Percentiles rank a stretch among this genome's conserved stretches.
These are phyloP conservation scores for Tarenaya hassleriana DNA, from an alignment of 345 rosid genomes.

Conservation along the genomic window DNA sequence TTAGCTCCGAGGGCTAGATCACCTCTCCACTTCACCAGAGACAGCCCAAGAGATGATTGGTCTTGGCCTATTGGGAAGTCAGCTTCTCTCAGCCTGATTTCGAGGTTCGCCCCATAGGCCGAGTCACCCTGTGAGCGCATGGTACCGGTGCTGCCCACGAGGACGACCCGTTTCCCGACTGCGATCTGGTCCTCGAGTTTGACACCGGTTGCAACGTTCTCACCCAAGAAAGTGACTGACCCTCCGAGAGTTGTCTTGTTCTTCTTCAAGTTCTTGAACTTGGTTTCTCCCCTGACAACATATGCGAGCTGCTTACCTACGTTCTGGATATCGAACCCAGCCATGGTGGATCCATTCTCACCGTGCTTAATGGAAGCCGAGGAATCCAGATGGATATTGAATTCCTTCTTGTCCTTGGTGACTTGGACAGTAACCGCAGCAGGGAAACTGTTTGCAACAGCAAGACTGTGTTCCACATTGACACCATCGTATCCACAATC, in stretches of 20 bases:
- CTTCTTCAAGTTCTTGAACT: constrained; percentile 48
- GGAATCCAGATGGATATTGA: constrained; percentile 66
- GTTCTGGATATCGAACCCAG: constrained; percentile 62
- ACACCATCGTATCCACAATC: constrained; percentile 81
- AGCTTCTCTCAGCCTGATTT: constrained; percentile 55
- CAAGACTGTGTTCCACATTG: constrained; percentile 50
- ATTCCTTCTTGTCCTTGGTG: constrained; percentile 82
- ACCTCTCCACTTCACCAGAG: constrained; percentile 69
- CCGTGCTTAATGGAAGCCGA: constrained; percentile 60
- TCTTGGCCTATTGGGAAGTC: constrained; percentile 80
- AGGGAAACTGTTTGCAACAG: constrained; percentile 50
- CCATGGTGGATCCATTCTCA: constrained; percentile 67
- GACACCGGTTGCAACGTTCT: constrained; percentile 46
- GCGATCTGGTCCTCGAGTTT: constrained; percentile 62
- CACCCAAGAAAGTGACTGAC: constrained; percentile 52
- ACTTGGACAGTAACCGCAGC: constrained; percentile 52
- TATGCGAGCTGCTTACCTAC: constrained; percentile 71
- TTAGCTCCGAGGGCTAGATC: constrained; percentile 61
- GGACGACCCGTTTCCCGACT: constrained; percentile 50
- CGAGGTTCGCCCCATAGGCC: constrained; percentile 72
- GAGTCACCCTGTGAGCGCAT: constrained; percentile 53
- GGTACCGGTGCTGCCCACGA: constrained; percentile 70
- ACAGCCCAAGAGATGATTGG: constrained; percentile 56
- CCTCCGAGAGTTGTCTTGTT: constrained; percentile 54
- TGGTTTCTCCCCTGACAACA: constrained; percentile 58